Evolutionary conservation across 2,329 filamentous ascomycete species (phyloP), one percentile per base, ranked within the genome.

Genomic region (Cladosporium sp.): DNA sequence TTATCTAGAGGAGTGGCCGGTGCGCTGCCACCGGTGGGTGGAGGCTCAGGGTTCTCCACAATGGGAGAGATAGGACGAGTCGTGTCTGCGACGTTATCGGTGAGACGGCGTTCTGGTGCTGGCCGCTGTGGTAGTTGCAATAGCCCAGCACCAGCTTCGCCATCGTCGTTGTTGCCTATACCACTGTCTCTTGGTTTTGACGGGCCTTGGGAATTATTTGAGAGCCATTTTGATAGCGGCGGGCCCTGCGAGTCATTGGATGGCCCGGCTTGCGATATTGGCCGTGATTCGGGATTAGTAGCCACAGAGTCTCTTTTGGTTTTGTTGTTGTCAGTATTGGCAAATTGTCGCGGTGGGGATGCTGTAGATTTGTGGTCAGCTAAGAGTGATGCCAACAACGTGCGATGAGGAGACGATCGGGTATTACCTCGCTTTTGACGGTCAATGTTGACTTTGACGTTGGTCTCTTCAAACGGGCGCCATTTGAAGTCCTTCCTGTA

Each of bases 401-500:
- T 18, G 43, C 56, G 55, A n/a, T n/a, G n/a, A 27, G 22, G 22
- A 27, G 22, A 27, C 9, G 22, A 9, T 27, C 5, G 22, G 22
- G 22, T 9, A 9, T 27, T 58, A 68, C 73, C 65, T 68, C 76
- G 78, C 62, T 73, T 78, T 35, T 68, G 54, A 58, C 74, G 78
- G 36, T 61, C 61, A 20, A 62, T 57, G 55, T 75, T 78, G 43
- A 68, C 67, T 16, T 68, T 67, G 55, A 82, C 73, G 49, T 70
- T 81, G 40, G 78, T 75, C 56, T 86, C 83, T 60, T 84, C 82
- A 58, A 86, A 86, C 0, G 82, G 77, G 46, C 82, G 74, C 84
- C 84, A 88, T 73, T 87, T 86, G 70, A 86, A 87, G 64, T 85
- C 81, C 64, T 85, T 88, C 66, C 82, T 85, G 68, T 87, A 88